These are phyloP conservation scores for Enterocytospora artemiae DNA, from an alignment of 371 early-diverging fungal species.

Conservation along the genomic window DNA sequence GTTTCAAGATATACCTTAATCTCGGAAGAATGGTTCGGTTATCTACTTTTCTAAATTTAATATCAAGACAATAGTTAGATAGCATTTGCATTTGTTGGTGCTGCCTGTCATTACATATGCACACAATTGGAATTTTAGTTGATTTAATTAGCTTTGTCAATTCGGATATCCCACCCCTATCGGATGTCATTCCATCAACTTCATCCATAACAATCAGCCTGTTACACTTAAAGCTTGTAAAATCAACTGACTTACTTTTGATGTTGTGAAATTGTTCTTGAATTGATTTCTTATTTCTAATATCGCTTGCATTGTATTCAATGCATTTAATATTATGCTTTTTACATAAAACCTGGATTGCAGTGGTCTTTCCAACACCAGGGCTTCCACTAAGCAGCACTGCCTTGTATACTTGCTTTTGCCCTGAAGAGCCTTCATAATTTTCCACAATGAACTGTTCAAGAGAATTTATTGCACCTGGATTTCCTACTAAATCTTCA, in stretches of 20 bases:
- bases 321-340: slow-evolving; percentile 69
- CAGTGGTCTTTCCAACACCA: slow-evolving; percentile 95
- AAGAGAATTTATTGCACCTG: slow-evolving; percentile 63
- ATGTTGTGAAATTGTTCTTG: slow-evolving; percentile 51
- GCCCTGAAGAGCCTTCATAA: slow-evolving; percentile 44
- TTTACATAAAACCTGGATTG: slow-evolving; percentile 74
- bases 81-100: slow-evolving; percentile 77
- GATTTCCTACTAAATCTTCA: slow-evolving; percentile 82
- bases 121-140: slow-evolving; percentile 84
- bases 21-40: slow-evolving; percentile 64
- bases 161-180: slow-evolving; percentile 86
- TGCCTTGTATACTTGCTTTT: slow-evolving; percentile 63
- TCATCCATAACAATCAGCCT: slow-evolving; percentile 92
- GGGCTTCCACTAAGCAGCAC: slow-evolving; percentile 85
- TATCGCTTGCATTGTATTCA: slow-evolving; percentile 97
- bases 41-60: slow-evolving; percentile 69
- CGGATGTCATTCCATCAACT: slow-evolving; percentile 96
- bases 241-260: slow-evolving; percentile 18
- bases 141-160: slow-evolving; percentile 77
- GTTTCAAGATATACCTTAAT: slow-evolving; percentile 67
- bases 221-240: slow-evolving; percentile 14
- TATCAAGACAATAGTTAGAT: slow-evolving; percentile 72
- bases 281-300: slow-evolving; percentile 69
- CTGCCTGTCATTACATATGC: slow-evolving; percentile 91
- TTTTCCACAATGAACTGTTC: slow-evolving; percentile 66